Conservation (phyloP, 257 asterid species). For the Salvia hispanica region DNA sequence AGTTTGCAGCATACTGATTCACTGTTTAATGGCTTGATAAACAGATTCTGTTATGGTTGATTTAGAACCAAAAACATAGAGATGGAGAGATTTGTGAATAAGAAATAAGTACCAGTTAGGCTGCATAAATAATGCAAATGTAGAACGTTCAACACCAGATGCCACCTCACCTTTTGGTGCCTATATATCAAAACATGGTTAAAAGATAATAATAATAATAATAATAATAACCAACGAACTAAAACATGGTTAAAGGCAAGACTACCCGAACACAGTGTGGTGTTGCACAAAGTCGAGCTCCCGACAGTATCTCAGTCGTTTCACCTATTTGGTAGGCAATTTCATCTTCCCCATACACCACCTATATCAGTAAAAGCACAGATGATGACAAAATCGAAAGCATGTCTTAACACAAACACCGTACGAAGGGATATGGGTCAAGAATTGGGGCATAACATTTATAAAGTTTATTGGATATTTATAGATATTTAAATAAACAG, state of each 20-base stretch:
- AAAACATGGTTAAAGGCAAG: neutral
- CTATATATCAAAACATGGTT: slow-evolving; percentile 35
- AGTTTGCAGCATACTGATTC: neutral
- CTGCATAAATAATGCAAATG: slow-evolving; percentile 94
- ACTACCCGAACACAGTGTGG: slow-evolving; percentile 92
- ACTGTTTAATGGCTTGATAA: neutral
- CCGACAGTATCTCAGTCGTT: slow-evolving; percentile 85
- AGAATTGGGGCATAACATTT: neutral
- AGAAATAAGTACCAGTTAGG: slow-evolving; percentile 70
- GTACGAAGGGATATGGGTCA: neutral
- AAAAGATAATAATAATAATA: neutral
- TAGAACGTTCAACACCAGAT: slow-evolving; percentile 77
- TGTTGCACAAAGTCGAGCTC: slow-evolving; percentile 89
- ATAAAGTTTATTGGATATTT: neutral
- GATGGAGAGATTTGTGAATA: slow-evolving; percentile 20
- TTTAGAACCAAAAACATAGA: slow-evolving; percentile 7
- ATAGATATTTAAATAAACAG: no score
- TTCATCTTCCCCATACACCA: slow-evolving; percentile 82
- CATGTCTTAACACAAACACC: neutral
- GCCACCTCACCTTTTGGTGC: slow-evolving; percentile 77
- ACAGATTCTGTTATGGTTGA: neutral
- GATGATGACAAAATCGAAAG: slow-evolving; percentile 5
- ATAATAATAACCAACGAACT: no score
- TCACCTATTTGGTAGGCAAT: slow-evolving; percentile 95
- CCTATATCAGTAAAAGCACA: slow-evolving; percentile 47